These are phyloP conservation scores for Coniophora puteana DNA, from an alignment of 1,284 basidiomycete genomes.

Conservation along the genomic window DNA sequence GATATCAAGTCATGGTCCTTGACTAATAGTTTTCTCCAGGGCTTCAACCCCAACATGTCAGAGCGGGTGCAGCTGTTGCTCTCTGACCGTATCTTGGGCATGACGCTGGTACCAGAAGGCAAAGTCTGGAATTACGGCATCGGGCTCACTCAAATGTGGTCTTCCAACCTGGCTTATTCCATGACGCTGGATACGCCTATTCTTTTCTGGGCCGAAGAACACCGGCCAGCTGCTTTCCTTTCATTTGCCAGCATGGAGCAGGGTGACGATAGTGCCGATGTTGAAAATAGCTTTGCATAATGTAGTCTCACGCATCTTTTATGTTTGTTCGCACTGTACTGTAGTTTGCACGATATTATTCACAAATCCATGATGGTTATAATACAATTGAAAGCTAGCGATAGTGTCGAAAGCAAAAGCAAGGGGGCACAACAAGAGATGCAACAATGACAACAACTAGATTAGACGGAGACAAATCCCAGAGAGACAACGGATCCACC, in stretches of 20 bases:
- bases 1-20: constrained; percentile 1
- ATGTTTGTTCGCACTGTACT: constrained; percentile 6
- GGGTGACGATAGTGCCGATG: constrained; percentile 86
- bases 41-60: constrained; percentile 97
- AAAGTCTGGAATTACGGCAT: constrained; percentile 94
- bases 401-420: constrained; percentile 2
- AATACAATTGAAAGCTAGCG: constrained; percentile 2
- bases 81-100: constrained; percentile 89
- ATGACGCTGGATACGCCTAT: constrained; percentile 90
- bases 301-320: constrained; percentile 13
- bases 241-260: constrained; percentile 84
- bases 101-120: constrained; percentile 89
- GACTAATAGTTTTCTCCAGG: constrained; percentile 36
- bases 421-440: constrained; percentile 14
- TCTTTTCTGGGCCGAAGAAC: constrained; percentile 94
- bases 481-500: constrained; percentile 27
- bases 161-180: constrained; percentile 78
- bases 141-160: constrained; percentile 90
- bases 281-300: constrained; percentile 83
- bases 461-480: constrained; percentile 21
- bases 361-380: neutral
- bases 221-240: constrained; percentile 84
- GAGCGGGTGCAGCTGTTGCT: constrained; percentile 93
- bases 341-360: neutral
- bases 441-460: constrained; percentile 8